Conservation (phyloP, 306 rosid genomes). For the Sophora flavescens region DNA sequence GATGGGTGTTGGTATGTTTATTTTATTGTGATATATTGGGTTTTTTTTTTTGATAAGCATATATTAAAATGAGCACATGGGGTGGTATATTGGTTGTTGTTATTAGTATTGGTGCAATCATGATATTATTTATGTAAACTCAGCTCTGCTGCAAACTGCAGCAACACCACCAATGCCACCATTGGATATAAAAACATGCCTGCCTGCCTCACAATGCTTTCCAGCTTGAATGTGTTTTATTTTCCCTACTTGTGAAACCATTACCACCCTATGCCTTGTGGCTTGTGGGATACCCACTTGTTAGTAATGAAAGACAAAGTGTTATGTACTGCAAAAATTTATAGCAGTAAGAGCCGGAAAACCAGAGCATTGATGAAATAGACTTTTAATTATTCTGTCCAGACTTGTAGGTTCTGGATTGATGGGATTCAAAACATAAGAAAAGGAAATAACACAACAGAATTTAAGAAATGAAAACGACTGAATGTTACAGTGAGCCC, state of each 20-base stretch:
- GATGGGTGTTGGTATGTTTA: constrained; percentile 81
- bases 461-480: no score
- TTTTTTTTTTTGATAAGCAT: no score
- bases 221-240: not conserved
- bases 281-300: not conserved
- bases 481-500: no score
- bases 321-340: no score
- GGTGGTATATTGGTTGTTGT: no score
- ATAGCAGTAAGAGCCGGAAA: no score
- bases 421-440: no score
- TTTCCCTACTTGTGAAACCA: constrained; percentile 2
- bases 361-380: no score
- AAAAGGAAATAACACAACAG: no score
- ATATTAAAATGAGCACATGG: no score
- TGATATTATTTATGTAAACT: not conserved
- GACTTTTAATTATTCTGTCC: no score
- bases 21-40: constrained; percentile 2
- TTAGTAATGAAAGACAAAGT: constrained; percentile 5
- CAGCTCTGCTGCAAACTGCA: not conserved
- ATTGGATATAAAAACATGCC: not conserved
- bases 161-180: not conserved
- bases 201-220: constrained; percentile 5
- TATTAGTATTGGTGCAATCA: not conserved
- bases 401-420: no score
- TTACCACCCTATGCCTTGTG: not conserved